Evolutionary conservation across 176 grass and related monocot genomes (phyloP).

Genomic region (Puya raimondii): DNA sequence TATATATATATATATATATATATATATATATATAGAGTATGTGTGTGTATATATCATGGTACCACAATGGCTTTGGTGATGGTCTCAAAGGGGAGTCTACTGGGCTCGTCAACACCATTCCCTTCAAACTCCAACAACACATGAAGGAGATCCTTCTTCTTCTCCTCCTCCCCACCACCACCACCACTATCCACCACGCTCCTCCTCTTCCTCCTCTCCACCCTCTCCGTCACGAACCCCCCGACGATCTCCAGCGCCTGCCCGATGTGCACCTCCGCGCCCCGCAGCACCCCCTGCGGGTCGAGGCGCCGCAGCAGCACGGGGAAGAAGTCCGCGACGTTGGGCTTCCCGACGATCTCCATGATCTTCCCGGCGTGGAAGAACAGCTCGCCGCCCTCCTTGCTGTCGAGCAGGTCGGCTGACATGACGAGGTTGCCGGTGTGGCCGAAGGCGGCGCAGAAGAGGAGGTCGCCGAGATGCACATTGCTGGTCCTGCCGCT

Average conservation of each 20-base stretch:
- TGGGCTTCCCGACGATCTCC: constrained; percentile 10
- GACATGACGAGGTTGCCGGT: constrained; percentile 12
- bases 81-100: constrained; percentile 2
- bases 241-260: neutral
- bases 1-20: neutral
- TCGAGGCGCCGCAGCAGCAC: neutral
- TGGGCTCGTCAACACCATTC: constrained; percentile 7
- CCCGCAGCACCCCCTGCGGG: neutral
- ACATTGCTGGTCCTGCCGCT: neutral
- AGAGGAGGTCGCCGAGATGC: neutral
- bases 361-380: constrained; percentile 9
- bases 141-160: constrained; percentile 16
- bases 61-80: constrained; percentile 13
- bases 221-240: neutral
- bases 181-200: neutral
- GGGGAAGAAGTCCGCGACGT: constrained; percentile 3
- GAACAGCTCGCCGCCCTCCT: constrained; percentile 1
- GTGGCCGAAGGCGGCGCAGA: constrained; percentile 4
- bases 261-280: neutral
- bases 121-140: constrained; percentile 16
- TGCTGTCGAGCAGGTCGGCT: neutral
- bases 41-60: neutral
- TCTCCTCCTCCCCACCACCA: neutral
- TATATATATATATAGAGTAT: no score
- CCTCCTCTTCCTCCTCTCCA: neutral